phyloP scores from a whole-genome alignment of 352 stramenopile species.

The Hyaloperonospora brassicae region DNA sequence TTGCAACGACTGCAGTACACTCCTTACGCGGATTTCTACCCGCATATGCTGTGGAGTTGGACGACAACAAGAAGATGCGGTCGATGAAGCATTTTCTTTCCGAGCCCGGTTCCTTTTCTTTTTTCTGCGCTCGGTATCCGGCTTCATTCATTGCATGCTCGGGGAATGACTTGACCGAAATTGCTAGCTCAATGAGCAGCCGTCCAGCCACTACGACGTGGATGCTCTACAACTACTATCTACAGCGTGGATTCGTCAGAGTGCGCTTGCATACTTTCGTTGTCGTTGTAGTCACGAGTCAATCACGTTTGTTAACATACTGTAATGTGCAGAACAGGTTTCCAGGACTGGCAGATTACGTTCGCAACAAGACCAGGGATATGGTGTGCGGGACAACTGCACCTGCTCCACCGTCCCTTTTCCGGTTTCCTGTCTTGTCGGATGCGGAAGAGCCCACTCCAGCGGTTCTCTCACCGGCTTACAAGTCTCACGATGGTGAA shows the following conservation, averaged over 20 bases:
- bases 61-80: constrained; percentile 45
- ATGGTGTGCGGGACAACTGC: constrained; percentile 41
- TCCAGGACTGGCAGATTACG: constrained; percentile 51
- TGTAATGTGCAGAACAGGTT: constrained; percentile 54
- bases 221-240: constrained; percentile 72
- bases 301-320: constrained; percentile 9
- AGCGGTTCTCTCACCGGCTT: constrained; percentile 33
- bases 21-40: constrained; percentile 60
- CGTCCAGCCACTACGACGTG: constrained; percentile 21
- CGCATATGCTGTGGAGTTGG: constrained; percentile 39
- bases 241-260: constrained; percentile 57
- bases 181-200: constrained; percentile 2
- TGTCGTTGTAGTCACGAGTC: neutral
- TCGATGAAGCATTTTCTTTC: constrained; percentile 66
- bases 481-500: constrained; percentile 33
- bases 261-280: constrained; percentile 26
- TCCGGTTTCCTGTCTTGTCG: constrained; percentile 11
- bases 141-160: constrained; percentile 56
- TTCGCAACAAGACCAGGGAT: constrained; percentile 70
- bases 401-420: constrained; percentile 2
- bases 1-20: constrained; percentile 21
- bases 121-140: constrained; percentile 62
- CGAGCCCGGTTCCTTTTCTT: constrained; percentile 53
- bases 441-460: neutral
- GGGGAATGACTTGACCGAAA: neutral